Evolutionary conservation across 352 stramenopile species (phyloP).

Genomic region (Pythium scleroteichum): DNA sequence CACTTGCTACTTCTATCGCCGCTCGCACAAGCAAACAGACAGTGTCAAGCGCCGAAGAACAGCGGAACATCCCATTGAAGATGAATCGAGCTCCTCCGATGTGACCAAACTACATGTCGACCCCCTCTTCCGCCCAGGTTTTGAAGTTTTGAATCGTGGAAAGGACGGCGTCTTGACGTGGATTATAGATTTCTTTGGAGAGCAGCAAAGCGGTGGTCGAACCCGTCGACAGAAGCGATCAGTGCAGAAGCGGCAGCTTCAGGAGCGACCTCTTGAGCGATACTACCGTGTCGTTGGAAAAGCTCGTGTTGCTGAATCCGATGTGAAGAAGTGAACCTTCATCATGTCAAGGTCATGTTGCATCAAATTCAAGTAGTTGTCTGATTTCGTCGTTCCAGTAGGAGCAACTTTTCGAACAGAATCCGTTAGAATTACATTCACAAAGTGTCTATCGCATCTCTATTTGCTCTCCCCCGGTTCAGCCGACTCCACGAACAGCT

Average conservation of each 20-base stretch:
- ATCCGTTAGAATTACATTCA: constrained; percentile 20
- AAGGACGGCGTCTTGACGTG: constrained; percentile 74
- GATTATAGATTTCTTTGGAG: constrained; percentile 72
- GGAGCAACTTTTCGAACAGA: constrained; percentile 3
- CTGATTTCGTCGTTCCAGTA: too few species aligned
- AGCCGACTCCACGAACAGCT: constrained; percentile 76
- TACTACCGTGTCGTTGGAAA: constrained; percentile 79
- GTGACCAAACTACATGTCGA: constrained; percentile 53
- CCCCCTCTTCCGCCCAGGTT: constrained; percentile 75
- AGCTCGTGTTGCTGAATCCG: constrained; percentile 31
- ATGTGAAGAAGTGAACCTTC: constrained; percentile 24
- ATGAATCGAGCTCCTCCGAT: constrained; percentile 16
- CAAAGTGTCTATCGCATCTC: constrained; percentile 16
- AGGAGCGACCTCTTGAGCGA: constrained; percentile 68
- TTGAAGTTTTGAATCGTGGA: constrained; percentile 76
- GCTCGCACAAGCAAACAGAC: constrained; percentile 23
- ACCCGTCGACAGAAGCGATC: constrained; percentile 60
- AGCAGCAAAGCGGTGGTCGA: constrained; percentile 58
- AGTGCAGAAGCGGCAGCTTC: constrained; percentile 31
- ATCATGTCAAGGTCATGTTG: not conserved
- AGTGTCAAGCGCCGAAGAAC: constrained; percentile 26
- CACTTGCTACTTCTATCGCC: constrained; percentile 96
- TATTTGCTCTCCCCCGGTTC: constrained; percentile 22
- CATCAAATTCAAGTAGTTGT: not conserved
- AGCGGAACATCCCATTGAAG: constrained; percentile 23